These are phyloP conservation scores for Teunomyces lycoperdinae DNA, from an alignment of 805 yeast genomes.

Conservation along the genomic window DNA sequence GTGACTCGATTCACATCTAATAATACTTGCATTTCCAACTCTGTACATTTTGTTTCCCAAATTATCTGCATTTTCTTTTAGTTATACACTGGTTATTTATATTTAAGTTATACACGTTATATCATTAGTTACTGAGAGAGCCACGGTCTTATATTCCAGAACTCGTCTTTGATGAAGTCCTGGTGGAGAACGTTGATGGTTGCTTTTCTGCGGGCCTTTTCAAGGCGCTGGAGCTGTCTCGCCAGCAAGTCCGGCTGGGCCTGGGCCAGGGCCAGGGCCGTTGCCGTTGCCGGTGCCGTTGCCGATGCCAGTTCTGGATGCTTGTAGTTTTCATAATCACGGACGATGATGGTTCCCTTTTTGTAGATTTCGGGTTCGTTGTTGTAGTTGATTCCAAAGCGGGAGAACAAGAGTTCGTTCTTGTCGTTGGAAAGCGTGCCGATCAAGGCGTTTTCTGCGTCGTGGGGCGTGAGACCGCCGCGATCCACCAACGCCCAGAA, in stretches of 20 bases:
- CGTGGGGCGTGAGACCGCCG: constrained; percentile 69
- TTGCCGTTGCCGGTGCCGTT: too few relatives aligned
- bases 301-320: constrained; percentile 9
- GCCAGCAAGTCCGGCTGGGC: constrained; percentile 16
- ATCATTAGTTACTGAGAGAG: constrained; percentile 6
- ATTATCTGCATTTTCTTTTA: neutral
- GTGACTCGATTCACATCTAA: constrained; percentile 32
- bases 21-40: constrained; percentile 2
- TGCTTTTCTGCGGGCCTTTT: constrained; percentile 49
- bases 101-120: neutral
- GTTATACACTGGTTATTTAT: neutral
- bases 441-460: constrained; percentile 72
- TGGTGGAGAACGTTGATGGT: constrained; percentile 46
- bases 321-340: constrained; percentile 40
- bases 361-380: constrained; percentile 84
- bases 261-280: too few relatives aligned
- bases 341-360: constrained; percentile 69
- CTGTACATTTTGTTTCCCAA: neutral
- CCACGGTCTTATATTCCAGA: constrained; percentile 56
- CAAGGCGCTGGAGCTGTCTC: constrained; percentile 50
- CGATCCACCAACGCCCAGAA: constrained; percentile 81
- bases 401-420: constrained; percentile 77
- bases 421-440: constrained; percentile 85
- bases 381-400: constrained; percentile 85
- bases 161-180: constrained; percentile 62